These are phyloP conservation scores for Daldinia grandis DNA, from an alignment of 495 filamentous ascomycete species.

Conservation along the genomic window DNA sequence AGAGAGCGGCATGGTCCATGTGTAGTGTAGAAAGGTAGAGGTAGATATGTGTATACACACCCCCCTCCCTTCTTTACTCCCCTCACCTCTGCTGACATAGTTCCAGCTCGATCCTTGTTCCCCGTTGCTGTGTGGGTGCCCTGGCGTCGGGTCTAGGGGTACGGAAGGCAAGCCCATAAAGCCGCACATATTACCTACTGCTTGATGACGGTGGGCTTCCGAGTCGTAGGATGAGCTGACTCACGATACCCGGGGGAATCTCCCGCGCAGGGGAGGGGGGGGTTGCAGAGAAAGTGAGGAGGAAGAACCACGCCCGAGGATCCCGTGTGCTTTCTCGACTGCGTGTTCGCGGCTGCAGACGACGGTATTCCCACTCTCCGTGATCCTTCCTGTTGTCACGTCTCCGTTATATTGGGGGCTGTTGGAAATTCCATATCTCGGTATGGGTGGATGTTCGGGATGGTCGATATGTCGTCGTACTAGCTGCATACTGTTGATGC, in stretches of 20 bases:
- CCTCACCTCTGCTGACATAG: not conserved
- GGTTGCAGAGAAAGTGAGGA: not conserved
- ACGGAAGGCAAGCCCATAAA: not conserved
- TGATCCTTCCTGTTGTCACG: not conserved
- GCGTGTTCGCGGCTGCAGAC: not conserved
- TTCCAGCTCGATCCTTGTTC: not conserved
- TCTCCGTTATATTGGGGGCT: not conserved
- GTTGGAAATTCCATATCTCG: not conserved
- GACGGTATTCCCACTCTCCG: not conserved
- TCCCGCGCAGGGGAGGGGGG: not conserved
- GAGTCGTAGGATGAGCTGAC: constrained; percentile 3
- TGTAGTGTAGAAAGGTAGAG: not conserved
- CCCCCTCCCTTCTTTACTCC: not conserved
- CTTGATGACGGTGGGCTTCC: not conserved
- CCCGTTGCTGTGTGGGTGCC: not conserved
- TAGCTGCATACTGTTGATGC: not conserved
- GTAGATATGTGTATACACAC: constrained; percentile 5
- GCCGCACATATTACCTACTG: not conserved
- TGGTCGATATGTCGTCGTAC: not conserved
- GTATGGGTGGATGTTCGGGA: not conserved
- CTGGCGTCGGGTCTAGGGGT: not conserved
- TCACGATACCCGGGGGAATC: constrained; percentile 3
- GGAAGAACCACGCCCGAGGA: not conserved
- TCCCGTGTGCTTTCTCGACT: not conserved
- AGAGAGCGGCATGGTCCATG: not conserved